Conservation (phyloP, 83 land plant genomes). For the Picea abies region DNA sequence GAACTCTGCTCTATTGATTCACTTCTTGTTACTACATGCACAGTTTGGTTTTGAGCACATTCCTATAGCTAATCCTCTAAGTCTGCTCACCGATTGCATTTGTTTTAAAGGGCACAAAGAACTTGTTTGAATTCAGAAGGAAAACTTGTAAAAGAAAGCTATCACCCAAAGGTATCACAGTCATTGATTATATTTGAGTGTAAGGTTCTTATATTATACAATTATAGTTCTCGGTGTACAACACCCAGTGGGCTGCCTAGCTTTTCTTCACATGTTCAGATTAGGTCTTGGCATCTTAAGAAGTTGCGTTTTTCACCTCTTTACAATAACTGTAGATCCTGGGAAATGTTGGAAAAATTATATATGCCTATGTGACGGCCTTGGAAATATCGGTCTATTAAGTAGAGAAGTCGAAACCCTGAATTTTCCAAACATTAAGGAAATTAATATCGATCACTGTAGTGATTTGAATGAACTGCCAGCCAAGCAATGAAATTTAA, state of each 20-base stretch:
- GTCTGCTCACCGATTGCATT: too few relatives aligned
- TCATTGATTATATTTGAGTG: too few relatives aligned
- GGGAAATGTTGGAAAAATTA: slow-evolving; percentile 36
- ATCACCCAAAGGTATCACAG: too few relatives aligned
- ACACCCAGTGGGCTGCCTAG: slow-evolving; percentile 32
- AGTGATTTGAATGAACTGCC: slow-evolving; percentile 41
- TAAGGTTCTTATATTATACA: slow-evolving; percentile 41
- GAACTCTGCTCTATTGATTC: too few relatives aligned
- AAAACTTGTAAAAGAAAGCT: too few relatives aligned
- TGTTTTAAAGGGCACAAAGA: too few relatives aligned
- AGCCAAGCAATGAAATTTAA: slow-evolving; percentile 25
- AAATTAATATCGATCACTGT: slow-evolving; percentile 59
- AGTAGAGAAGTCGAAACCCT: slow-evolving; percentile 22
- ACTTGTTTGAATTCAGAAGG: too few relatives aligned
- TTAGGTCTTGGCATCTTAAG: slow-evolving; percentile 53
- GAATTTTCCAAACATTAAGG: slow-evolving; percentile 42
- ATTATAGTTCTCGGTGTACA: slow-evolving; percentile 30
- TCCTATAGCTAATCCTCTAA: too few relatives aligned
- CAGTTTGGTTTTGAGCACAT: too few relatives aligned
- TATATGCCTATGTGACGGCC: slow-evolving; percentile 43
- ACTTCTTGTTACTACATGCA: too few relatives aligned
- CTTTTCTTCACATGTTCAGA: slow-evolving; percentile 21
- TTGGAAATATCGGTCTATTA: not conserved
- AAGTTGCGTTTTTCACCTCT: slow-evolving; percentile 35
- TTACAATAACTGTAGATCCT: slow-evolving; percentile 12